Evolutionary conservation across 2,329 filamentous ascomycete genomes (phyloP).

Genomic region (Arthrobotrys pseudoclavata): DNA sequence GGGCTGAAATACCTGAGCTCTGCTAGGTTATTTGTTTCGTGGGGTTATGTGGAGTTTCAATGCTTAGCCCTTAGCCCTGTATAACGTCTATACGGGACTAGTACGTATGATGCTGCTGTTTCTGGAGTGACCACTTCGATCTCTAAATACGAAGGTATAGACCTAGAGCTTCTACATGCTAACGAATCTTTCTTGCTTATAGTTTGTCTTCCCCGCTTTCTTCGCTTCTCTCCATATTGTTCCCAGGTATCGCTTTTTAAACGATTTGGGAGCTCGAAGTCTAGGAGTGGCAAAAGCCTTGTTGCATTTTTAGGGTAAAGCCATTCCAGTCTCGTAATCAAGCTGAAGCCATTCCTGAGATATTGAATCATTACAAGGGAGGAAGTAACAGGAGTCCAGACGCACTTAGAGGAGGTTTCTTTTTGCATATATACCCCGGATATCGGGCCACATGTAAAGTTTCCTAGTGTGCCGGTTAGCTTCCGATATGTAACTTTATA

Average conservation of each 20-base stretch:
- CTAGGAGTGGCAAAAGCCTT: neutral
- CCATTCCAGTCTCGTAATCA: neutral
- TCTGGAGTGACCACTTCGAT: neutral
- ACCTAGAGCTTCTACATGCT: neutral
- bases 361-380: too few species aligned
- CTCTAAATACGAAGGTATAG: neutral
- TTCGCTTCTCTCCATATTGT: neutral
- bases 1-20: slow-evolving; percentile 28
- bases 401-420: neutral
- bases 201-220: neutral
- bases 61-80: neutral
- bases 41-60: neutral
- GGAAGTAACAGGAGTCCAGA: too few species aligned
- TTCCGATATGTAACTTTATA: too few species aligned
- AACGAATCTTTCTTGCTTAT: neutral
- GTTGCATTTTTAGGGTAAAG: neutral
- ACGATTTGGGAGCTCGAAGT: neutral
- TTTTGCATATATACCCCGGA: neutral
- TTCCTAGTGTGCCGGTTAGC: neutral
- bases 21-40: slow-evolving; percentile 18
- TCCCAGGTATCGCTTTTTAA: neutral
- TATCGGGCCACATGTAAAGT: neutral
- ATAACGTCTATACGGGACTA: neutral
- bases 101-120: neutral
- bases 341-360: too few species aligned